Evolutionary conservation across 257 asterid genomes (phyloP).

Genomic region (Capsicum chinense): DNA sequence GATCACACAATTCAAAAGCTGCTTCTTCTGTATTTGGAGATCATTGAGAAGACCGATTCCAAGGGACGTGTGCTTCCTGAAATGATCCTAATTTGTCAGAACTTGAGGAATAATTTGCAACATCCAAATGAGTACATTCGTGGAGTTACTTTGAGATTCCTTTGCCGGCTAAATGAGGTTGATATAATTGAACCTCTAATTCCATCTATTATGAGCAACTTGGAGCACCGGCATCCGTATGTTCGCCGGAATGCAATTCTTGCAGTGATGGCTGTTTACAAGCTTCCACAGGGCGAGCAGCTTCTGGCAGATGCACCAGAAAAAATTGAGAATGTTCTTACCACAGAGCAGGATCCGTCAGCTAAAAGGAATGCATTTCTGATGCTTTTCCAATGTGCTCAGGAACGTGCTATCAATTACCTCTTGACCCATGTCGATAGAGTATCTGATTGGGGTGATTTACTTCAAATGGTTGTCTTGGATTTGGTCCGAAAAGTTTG

Average conservation of each 20-base stretch:
- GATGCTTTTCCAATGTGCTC: conserved; percentile 90
- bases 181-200: conserved; percentile 89
- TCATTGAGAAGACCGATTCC: conserved; percentile 82
- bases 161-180: conserved; percentile 86
- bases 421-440: conserved; percentile 77
- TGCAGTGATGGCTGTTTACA: conserved; percentile 85
- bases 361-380: conserved; percentile 94
- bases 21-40: conserved; percentile 75
- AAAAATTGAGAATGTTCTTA: conserved; percentile 81
- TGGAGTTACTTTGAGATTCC: conserved; percentile 87
- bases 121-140: conserved; percentile 95
- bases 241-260: conserved; percentile 84
- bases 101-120: conserved; percentile 81
- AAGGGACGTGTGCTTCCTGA: conserved; percentile 84
- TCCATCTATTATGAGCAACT: conserved; percentile 75
- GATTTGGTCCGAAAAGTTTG: conserved; percentile 91
- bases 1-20: conserved; percentile 89
- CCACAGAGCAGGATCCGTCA: conserved; percentile 81
- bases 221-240: conserved; percentile 91
- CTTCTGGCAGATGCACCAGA: conserved; percentile 96
- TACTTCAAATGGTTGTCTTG: conserved; percentile 89
- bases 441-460: conserved; percentile 89
- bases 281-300: conserved; percentile 92
- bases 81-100: conserved; percentile 93
- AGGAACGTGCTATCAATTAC: conserved; percentile 83